These are phyloP conservation scores for Chenopodium suecicum DNA, from an alignment of 148 eudicot genomes.

Conservation along the genomic window DNA sequence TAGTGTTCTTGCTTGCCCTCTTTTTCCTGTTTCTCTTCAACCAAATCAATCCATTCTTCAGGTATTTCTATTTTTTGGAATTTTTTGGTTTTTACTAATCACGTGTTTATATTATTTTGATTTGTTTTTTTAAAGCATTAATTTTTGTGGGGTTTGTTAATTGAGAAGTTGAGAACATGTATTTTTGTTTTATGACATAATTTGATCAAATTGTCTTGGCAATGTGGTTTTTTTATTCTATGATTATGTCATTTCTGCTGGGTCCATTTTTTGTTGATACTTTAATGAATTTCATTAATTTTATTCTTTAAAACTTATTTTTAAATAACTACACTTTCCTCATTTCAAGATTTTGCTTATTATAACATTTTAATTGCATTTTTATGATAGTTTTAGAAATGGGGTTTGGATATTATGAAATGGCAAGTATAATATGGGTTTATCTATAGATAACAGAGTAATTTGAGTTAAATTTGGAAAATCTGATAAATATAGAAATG, in stretches of 20 bases:
- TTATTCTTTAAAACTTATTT: neutral
- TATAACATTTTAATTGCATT: neutral
- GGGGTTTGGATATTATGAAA: neutral
- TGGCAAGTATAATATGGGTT: neutral
- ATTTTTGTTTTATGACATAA: too few relatives aligned
- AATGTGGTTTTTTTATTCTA: neutral
- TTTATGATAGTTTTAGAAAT: neutral
- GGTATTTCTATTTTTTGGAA: conserved; percentile 29
- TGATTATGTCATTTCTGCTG: neutral
- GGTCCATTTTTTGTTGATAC: neutral
- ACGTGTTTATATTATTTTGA: neutral
- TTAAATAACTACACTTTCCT: neutral
- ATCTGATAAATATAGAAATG: neutral
- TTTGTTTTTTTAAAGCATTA: neutral
- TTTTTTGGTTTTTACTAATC: neutral
- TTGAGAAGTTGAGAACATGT: neutral
- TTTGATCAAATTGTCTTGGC: too few relatives aligned
- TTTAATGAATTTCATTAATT: neutral
- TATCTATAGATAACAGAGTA: neutral
- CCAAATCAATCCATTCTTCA: conserved; percentile 37
- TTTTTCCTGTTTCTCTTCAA: conserved; percentile 59
- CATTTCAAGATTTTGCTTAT: neutral
- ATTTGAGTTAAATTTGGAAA: neutral
- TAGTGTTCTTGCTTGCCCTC: conserved; percentile 94
- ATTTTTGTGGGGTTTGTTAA: neutral